A percentile compares a stretch with the other conserved stretches of the same genome.
phyloP scores from a whole-genome alignment of 768 basidiomycete species.

The Kwoniella pini region DNA sequence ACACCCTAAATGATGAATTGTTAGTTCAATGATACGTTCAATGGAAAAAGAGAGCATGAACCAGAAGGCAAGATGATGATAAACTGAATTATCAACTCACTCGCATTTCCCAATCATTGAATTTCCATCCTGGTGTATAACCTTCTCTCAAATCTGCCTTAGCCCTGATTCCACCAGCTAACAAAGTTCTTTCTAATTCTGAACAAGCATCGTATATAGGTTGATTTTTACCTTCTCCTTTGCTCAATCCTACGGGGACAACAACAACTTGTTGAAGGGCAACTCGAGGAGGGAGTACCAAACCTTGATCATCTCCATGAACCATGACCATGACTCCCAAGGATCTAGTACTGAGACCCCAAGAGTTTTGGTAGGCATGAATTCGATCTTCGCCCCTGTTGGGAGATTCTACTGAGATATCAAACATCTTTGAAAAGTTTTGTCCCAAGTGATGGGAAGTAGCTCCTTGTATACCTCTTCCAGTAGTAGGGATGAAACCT shows the following conservation, averaged over 20 bases:
- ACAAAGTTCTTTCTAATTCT: constrained; percentile 71
- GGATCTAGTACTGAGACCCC: constrained; percentile 93
- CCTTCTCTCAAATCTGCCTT: constrained; percentile 91
- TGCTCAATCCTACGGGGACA: constrained; percentile 91
- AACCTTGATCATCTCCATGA: constrained; percentile 94
- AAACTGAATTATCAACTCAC: constrained; percentile 58
- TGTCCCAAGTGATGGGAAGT: constrained; percentile 98
- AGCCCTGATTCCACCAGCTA: constrained; percentile 72
- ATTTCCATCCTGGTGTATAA: constrained; percentile 98
- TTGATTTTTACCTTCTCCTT: constrained; percentile 57
- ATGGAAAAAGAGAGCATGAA: not conserved
- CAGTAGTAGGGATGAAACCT: constrained; percentile 95
- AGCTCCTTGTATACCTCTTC: constrained; percentile 95
- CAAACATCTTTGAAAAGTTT: constrained; percentile 99
- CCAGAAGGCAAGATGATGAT: no score
- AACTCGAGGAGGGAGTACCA: constrained; percentile 95
- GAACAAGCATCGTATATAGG: constrained; percentile 76
- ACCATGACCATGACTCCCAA: constrained; percentile 99
- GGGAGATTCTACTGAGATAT: constrained; percentile 95
- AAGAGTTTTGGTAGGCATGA: constrained; percentile 97
- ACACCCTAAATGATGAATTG: no score
- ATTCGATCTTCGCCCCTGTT: constrained; percentile 59
- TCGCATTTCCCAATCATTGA: constrained; percentile 99
- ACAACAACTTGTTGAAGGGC: constrained; percentile 88
- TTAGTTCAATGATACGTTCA: no score